Evolutionary conservation across 2,329 filamentous ascomycete species (phyloP), one percentile per base, ranked within the genome.

Genomic region (Amphichorda felina): DNA sequence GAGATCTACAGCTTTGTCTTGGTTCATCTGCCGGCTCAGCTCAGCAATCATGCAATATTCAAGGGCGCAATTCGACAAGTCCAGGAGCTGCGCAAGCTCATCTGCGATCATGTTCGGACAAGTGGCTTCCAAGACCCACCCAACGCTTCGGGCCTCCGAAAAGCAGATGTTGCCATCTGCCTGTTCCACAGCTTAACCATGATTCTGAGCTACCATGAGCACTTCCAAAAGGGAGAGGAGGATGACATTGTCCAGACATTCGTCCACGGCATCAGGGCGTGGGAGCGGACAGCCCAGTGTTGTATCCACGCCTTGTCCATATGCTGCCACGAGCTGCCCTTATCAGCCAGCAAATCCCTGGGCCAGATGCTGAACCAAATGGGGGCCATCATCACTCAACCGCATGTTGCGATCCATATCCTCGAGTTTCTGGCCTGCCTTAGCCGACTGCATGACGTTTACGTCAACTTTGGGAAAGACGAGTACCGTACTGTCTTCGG

Each of bases 241-340:
- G 88, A 95, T 48, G 86, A 94, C 28, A 78, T 94, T 25, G 85
- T 94, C 18, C 79, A 79, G 43, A 77, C 84, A 0, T 95, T 98
- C 51, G 76, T 93, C 45, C 72, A 82, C 38, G 89, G 89, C 2
- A 84, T 96, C 39, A 76, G 80, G 9, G 77, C 78, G 2, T 87
- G 81, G 72, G 87, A 94, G 48, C 75, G 82, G 43, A 93, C 86
- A 37, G 86, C 87, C 15, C 91, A 88, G 50, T 83, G 79, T 41
- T 98, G 91, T 57, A 94, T 98, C 36, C 89, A 98, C 54, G 89
- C 89, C 1, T 65, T 98, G 15, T 88, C 87, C 0, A 82, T 98
- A 40, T 96, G 89, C 61, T 95, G 88, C 54, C 87, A 95, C 49
- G 91, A 98, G 56, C 72, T 95, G 18, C 88, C 91, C 3, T 70